phyloP scores from a whole-genome alignment of 768 basidiomycete species.

The Boletus reticulatus region DNA sequence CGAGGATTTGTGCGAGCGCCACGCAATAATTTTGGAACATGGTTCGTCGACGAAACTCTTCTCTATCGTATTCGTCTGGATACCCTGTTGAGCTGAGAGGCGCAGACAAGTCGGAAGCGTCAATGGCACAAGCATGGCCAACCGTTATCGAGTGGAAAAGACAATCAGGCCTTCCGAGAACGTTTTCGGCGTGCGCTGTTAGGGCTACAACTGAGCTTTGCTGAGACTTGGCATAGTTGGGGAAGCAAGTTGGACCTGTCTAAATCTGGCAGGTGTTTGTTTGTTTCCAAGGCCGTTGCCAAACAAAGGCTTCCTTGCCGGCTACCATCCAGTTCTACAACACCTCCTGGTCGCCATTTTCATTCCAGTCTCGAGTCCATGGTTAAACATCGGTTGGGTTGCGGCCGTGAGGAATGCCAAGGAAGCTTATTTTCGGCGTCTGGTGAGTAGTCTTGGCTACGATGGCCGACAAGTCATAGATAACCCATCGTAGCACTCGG shows the following conservation, averaged over 20 bases:
- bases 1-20: constrained; percentile 10
- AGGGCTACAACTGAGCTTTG: neutral
- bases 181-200: constrained; percentile 5
- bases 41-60: constrained; percentile 25
- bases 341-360: neutral
- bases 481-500: neutral
- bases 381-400: neutral
- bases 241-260: neutral
- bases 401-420: neutral
- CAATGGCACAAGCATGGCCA: constrained; percentile 27
- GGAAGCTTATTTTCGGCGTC: neutral
- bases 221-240: constrained; percentile 1
- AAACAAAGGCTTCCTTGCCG: constrained; percentile 18
- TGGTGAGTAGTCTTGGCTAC: neutral
- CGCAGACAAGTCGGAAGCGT: constrained; percentile 19
- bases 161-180: neutral
- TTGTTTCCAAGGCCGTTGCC: constrained; percentile 29
- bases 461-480: neutral
- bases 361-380: neutral
- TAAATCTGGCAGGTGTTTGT: constrained; percentile 24
- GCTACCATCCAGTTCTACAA: neutral
- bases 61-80: constrained; percentile 15
- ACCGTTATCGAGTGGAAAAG: neutral
- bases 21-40: constrained; percentile 15
- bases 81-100: constrained; percentile 1